These are phyloP conservation scores for Auriculariales sp. DNA, from an alignment of 768 basidiomycete genomes.

Conservation along the genomic window DNA sequence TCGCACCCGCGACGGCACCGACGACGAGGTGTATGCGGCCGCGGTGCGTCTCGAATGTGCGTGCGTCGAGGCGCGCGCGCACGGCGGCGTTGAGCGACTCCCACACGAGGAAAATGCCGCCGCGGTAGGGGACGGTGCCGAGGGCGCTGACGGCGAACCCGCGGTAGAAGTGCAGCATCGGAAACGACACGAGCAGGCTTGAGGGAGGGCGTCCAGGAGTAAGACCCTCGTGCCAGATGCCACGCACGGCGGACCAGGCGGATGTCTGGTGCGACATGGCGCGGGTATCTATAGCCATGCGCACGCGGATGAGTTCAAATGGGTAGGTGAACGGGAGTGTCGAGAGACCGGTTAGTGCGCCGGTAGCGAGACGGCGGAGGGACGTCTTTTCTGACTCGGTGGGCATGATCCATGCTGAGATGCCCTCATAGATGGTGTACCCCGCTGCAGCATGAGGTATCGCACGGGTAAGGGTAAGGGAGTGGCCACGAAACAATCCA, in stretches of 20 bases:
- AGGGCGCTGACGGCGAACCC: slow-evolving; percentile 87
- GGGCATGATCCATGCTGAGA: slow-evolving; percentile 52
- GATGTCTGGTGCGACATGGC: slow-evolving; percentile 32
- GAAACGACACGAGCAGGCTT: slow-evolving; percentile 40
- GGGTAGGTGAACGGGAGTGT: slow-evolving; percentile 72
- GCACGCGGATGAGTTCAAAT: slow-evolving; percentile 86
- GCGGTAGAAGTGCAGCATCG: slow-evolving; percentile 84
- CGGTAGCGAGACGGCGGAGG: slow-evolving; percentile 65
- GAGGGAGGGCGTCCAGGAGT: slow-evolving; percentile 10
- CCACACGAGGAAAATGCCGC: slow-evolving; percentile 88
- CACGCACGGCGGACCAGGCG: slow-evolving; percentile 27
- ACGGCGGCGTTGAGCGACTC: slow-evolving; percentile 40
- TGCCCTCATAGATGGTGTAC: slow-evolving; percentile 47
- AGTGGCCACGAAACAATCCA: slow-evolving; percentile 91
- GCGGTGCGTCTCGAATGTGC: slow-evolving; percentile 25
- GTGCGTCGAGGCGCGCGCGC: slow-evolving; percentile 26
- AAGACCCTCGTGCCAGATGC: slow-evolving; percentile 57
- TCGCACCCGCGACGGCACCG: slow-evolving; percentile 73
- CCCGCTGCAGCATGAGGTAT: slow-evolving; percentile 94
- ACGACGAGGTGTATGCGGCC: slow-evolving; percentile 40
- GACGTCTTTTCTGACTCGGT: slow-evolving; percentile 67
- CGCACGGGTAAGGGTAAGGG: slow-evolving; percentile 82
- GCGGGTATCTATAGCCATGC: slow-evolving; percentile 76
- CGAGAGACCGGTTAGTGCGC: slow-evolving; percentile 63
- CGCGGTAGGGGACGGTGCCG: slow-evolving; percentile 93